Percentiles rank a stretch among this genome's conserved stretches.
Conservation (phyloP, 2,329 filamentous ascomycete species). For the Sphaerulina vaccinii region DNA sequence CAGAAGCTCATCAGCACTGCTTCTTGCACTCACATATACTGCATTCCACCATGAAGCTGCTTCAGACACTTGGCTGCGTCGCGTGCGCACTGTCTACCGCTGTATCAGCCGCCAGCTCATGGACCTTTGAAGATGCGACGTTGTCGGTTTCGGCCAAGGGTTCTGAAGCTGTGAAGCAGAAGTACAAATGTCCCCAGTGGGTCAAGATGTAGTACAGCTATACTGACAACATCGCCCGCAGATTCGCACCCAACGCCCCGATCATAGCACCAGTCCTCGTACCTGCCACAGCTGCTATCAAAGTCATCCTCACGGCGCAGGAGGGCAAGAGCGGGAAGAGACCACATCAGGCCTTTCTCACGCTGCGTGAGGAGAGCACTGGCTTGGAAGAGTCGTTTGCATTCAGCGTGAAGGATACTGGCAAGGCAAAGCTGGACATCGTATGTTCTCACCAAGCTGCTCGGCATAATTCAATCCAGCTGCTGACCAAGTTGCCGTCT, state of each 20-base stretch:
- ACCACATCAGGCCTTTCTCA: constrained; percentile 90
- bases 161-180: constrained; percentile 59
- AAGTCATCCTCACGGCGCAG: constrained; percentile 76
- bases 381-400: constrained; percentile 86
- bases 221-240: constrained; percentile 3
- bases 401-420: constrained; percentile 78
- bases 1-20: background rate
- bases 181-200: constrained; percentile 35
- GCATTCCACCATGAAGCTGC: constrained; percentile 30
- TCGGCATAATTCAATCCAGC: too few species aligned
- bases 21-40: background rate
- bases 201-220: background rate
- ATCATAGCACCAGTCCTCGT: constrained; percentile 50
- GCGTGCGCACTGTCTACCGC: constrained; percentile 30
- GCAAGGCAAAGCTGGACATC: constrained; percentile 81
- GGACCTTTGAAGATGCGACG: constrained; percentile 72
- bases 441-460: too few species aligned
- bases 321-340: constrained; percentile 76
- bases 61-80: constrained; percentile 16
- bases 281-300: constrained; percentile 69
- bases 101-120: constrained; percentile 54
- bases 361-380: constrained; percentile 70
- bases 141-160: constrained; percentile 64
- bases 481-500: too few species aligned
- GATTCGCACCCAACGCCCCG: constrained; percentile 28